phyloP scores from a whole-genome alignment of 345 rosid species.

The Xanthoceras sorbifolium region DNA sequence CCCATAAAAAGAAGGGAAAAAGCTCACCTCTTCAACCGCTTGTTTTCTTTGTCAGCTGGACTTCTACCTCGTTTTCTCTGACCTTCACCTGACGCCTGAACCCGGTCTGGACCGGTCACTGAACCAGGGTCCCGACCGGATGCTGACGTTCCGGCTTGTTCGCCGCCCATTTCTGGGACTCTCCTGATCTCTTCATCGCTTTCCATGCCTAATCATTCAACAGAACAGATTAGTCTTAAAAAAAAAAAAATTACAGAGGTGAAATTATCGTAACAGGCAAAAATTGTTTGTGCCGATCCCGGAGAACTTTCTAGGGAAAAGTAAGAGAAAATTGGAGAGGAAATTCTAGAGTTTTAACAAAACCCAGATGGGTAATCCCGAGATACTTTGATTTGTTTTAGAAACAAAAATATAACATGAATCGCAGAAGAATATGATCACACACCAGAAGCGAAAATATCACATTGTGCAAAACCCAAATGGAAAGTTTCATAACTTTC shows the following conservation, averaged over 20 bases:
- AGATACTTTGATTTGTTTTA: background rate
- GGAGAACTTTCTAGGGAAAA: slow-evolving; percentile 21
- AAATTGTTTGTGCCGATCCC: slow-evolving; percentile 34
- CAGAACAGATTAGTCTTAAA: background rate
- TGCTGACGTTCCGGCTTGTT: slow-evolving; percentile 48
- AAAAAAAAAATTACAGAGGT: background rate
- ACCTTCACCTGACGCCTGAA: slow-evolving; percentile 55
- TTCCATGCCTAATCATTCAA: slow-evolving; percentile 58
- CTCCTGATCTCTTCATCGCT: slow-evolving; percentile 97
- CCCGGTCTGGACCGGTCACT: slow-evolving; percentile 45
- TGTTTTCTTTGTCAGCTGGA: slow-evolving; percentile 92
- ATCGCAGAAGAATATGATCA: background rate
- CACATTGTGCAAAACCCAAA: slow-evolving; percentile 16
- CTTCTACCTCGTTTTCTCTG: slow-evolving; percentile 80
- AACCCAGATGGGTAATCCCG: slow-evolving; percentile 10
- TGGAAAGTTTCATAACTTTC: background rate
- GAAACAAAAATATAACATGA: background rate
- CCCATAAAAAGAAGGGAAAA: no score
- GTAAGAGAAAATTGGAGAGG: slow-evolving; percentile 5
- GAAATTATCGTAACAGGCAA: background rate
- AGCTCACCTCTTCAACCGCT: slow-evolving; percentile 75
- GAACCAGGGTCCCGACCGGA: slow-evolving; percentile 50
- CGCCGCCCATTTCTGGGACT: slow-evolving; percentile 88
- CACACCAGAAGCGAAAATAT: background rate
- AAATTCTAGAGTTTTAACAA: slow-evolving; percentile 13